Percentiles rank a stretch among this genome's conserved stretches.
Evolutionary conservation across 2,329 filamentous ascomycete species (phyloP).

Genomic region (Diaporthe caulivora): DNA sequence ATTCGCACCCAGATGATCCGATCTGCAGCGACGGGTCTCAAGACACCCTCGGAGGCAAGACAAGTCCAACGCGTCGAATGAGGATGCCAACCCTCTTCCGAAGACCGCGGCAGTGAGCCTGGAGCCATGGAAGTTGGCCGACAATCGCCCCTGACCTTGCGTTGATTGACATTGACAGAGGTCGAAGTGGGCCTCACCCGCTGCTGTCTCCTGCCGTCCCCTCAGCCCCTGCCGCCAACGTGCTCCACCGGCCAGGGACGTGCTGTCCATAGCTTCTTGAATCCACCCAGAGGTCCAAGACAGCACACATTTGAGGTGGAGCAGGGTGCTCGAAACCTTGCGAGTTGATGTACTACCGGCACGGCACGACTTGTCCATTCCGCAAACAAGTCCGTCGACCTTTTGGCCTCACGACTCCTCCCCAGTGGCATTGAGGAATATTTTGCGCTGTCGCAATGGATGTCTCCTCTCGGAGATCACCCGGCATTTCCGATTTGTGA

Average conservation of each 20-base stretch:
- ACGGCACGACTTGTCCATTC: neutral
- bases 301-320: constrained; percentile 27
- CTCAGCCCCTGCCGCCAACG: constrained; percentile 30
- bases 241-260: constrained; percentile 30
- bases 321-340: neutral
- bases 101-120: constrained; percentile 7
- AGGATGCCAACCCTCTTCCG: constrained; percentile 22
- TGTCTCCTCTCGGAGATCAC: constrained; percentile 20
- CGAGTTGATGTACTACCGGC: constrained; percentile 1
- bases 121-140: constrained; percentile 35
- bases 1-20: neutral
- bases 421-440: neutral
- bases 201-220: constrained; percentile 26
- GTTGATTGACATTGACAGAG: constrained; percentile 25
- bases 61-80: neutral
- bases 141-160: constrained; percentile 26
- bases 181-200: constrained; percentile 22
- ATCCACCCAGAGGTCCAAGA: constrained; percentile 17
- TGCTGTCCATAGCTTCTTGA: constrained; percentile 36
- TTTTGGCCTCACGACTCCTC: neutral
- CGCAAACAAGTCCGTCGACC: neutral
- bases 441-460: neutral
- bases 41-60: neutral
- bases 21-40: constrained; percentile 4
- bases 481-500: constrained; percentile 32